Percentiles rank a stretch among this genome's conserved stretches.
Conservation (phyloP, 2,329 filamentous ascomycete species). For the Aspergillus chevalieri region DNA sequence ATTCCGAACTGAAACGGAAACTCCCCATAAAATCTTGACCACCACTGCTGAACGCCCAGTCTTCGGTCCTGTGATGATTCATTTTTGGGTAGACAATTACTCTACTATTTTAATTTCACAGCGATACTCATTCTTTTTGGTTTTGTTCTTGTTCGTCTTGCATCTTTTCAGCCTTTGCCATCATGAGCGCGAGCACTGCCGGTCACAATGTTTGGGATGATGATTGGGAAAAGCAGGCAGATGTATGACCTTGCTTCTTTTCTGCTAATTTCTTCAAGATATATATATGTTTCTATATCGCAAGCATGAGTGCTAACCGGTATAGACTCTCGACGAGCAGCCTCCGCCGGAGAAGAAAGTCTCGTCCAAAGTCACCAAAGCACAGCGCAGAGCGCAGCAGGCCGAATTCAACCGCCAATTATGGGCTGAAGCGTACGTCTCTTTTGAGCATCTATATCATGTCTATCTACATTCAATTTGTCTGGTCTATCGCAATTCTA, state of each 20-base stretch:
- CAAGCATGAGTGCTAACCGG: slow-evolving; percentile 33
- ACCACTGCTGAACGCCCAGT: neutral
- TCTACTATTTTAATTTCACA: too few relatives aligned
- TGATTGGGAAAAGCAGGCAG: slow-evolving; percentile 78
- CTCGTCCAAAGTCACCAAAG: slow-evolving; percentile 58
- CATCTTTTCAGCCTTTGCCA: slow-evolving; percentile 1
- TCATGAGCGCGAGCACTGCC: slow-evolving; percentile 42
- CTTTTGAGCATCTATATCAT: neutral
- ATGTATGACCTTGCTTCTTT: slow-evolving; percentile 46
- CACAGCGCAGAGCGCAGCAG: slow-evolving; percentile 73
- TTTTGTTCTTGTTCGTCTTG: neutral
- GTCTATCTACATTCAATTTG: neutral
- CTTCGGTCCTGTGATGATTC: too few relatives aligned
- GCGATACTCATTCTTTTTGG: neutral
- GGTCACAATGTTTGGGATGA: slow-evolving; percentile 79
- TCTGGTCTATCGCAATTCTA: slow-evolving; percentile 1
- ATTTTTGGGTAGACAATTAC: too few relatives aligned
- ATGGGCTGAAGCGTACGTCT: slow-evolving; percentile 75
- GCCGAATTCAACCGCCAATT: slow-evolving; percentile 75
- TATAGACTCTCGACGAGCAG: slow-evolving; percentile 19
- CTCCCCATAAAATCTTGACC: neutral
- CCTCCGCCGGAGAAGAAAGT: slow-evolving; percentile 39
- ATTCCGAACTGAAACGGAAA: neutral
- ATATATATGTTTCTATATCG: neutral
- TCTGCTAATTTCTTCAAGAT: slow-evolving; percentile 1